Conservation (phyloP, 116 monocot species). For the Dioscorea cayenensis region DNA sequence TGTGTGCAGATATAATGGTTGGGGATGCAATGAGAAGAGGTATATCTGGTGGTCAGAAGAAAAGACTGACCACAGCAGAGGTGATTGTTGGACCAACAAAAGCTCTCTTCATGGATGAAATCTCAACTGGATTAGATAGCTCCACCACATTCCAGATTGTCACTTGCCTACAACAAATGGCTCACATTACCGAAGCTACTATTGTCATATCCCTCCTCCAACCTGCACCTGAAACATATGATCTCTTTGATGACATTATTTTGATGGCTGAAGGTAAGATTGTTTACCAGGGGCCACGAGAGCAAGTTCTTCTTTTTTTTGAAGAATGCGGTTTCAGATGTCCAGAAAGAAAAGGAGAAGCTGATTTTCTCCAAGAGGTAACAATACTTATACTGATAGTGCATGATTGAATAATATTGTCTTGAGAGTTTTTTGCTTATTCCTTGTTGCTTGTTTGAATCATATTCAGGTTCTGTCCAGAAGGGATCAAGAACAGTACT, state of each 20-base stretch:
- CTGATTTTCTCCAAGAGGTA: conserved; percentile 81
- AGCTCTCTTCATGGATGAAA: conserved; percentile 81
- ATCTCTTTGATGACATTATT: conserved; percentile 71
- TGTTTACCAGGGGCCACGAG: conserved; percentile 54
- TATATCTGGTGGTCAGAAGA: conserved; percentile 90
- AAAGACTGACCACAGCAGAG: conserved; percentile 86
- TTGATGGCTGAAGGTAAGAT: conserved; percentile 63
- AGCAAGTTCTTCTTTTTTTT: conserved; percentile 44
- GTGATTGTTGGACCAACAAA: conserved; percentile 81
- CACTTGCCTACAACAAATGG: conserved; percentile 60
- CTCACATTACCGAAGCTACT: conserved; percentile 55
- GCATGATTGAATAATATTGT: no score
- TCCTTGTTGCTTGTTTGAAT: not conserved
- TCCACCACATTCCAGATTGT: conserved; percentile 74
- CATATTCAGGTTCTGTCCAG: conserved; percentile 50
- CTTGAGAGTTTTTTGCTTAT: no score
- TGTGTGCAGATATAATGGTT: conserved; percentile 62
- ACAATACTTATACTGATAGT: not conserved
- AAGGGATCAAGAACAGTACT: conserved; percentile 76
- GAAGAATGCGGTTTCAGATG: conserved; percentile 68
- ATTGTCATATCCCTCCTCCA: conserved; percentile 69
- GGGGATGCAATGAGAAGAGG: conserved; percentile 90
- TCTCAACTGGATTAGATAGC: conserved; percentile 76
- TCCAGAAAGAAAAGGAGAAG: conserved; percentile 58
- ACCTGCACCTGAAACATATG: conserved; percentile 69